Evolutionary conservation across 2,329 filamentous ascomycete species (phyloP).

Genomic region (Colletotrichum sp.): DNA sequence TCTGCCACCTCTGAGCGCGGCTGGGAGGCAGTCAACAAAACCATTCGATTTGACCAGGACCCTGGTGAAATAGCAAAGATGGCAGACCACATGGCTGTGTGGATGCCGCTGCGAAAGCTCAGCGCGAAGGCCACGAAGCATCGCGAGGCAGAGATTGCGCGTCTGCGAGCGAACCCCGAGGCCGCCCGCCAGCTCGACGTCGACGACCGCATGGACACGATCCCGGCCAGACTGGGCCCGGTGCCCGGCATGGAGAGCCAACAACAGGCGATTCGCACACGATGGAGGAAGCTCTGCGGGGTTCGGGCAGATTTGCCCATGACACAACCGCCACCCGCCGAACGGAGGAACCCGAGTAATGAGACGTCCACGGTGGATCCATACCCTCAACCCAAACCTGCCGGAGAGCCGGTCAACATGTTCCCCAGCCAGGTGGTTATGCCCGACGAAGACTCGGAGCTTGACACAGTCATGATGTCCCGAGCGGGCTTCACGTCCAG

Average conservation of each 20-base stretch:
- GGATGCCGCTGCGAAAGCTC: conserved; percentile 59
- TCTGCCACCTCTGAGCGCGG: conserved; percentile 55
- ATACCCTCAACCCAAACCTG: neutral
- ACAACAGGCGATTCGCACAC: conserved; percentile 50
- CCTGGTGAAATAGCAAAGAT: conserved; percentile 49
- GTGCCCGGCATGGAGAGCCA: conserved; percentile 51
- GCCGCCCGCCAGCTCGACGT: conserved; percentile 55
- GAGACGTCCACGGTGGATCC: neutral
- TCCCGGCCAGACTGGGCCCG: conserved; percentile 52
- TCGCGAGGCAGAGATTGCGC: conserved; percentile 54
- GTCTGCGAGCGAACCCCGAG: conserved; percentile 52
- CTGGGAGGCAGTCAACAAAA: conserved; percentile 50
- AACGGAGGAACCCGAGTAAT: neutral
- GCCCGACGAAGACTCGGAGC: neutral
- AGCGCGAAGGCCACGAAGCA: conserved; percentile 58
- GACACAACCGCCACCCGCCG: conserved; percentile 14
- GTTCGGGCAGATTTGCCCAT: conserved; percentile 39
- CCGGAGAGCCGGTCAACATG: neutral
- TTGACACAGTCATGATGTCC: conserved; percentile 22
- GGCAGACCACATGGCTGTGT: conserved; percentile 52
- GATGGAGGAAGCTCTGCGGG: conserved; percentile 51
- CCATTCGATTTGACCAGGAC: conserved; percentile 39
- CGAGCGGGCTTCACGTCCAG: conserved; percentile 1
- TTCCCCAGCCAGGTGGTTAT: neutral
- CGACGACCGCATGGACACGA: conserved; percentile 49